These are phyloP conservation scores for Epichloe uncinata DNA, from an alignment of 2,329 filamentous ascomycete species.

Conservation along the genomic window DNA sequence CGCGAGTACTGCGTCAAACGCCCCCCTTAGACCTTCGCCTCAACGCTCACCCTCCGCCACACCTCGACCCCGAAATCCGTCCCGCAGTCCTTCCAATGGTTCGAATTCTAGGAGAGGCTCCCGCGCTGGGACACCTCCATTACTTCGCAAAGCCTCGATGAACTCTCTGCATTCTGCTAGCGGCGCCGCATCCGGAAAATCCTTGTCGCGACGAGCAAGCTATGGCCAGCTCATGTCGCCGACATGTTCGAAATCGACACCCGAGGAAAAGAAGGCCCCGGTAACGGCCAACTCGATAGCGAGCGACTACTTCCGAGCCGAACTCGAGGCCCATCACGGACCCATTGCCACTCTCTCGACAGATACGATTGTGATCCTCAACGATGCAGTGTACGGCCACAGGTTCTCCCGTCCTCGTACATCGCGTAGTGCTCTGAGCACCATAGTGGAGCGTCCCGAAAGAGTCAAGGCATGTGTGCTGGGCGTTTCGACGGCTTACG, in stretches of 20 bases:
- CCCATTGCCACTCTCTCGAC: slow-evolving; percentile 26
- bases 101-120: slow-evolving; percentile 33
- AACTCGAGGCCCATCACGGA: slow-evolving; percentile 51
- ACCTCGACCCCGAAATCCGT: slow-evolving; percentile 22
- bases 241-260: slow-evolving; percentile 15
- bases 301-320: slow-evolving; percentile 52
- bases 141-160: slow-evolving; percentile 43
- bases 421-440: slow-evolving; percentile 54
- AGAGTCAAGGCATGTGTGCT: slow-evolving; percentile 72
- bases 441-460: slow-evolving; percentile 89
- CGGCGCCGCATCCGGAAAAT: slow-evolving; percentile 22
- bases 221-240: slow-evolving; percentile 28
- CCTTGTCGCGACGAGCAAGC: slow-evolving; percentile 35
- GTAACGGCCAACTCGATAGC: slow-evolving; percentile 46
- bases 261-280: slow-evolving; percentile 21
- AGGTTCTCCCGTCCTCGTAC: slow-evolving; percentile 75
- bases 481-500: slow-evolving; percentile 76
- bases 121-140: slow-evolving; percentile 33
- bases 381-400: slow-evolving; percentile 92
- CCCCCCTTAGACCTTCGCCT: slow-evolving; percentile 24
- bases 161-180: slow-evolving; percentile 41
- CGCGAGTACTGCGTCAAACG: slow-evolving; percentile 15
- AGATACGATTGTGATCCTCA: slow-evolving; percentile 70
- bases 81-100: slow-evolving; percentile 29
- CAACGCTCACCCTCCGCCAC: slow-evolving; percentile 27